Conservation (phyloP, 78 protist genomes). For the Capsaspora owczarzaki region DNA sequence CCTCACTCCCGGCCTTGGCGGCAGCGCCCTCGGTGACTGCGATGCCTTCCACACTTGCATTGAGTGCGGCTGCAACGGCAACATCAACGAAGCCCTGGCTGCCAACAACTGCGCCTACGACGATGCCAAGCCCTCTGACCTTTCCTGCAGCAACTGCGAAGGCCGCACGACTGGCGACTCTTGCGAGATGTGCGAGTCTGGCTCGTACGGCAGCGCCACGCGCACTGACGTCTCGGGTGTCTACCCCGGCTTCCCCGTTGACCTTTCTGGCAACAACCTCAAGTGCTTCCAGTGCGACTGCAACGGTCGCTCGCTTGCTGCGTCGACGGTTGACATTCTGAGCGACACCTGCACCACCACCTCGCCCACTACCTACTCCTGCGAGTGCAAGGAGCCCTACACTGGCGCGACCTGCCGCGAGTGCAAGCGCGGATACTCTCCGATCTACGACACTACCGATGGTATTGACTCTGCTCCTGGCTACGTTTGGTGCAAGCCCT, state of each 20-base stretch:
- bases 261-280: background rate
- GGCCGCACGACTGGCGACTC: slow-evolving; percentile 6
- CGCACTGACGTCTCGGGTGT: background rate
- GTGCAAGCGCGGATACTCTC: background rate
- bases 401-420: background rate
- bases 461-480: background rate
- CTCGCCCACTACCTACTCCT: background rate
- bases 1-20: background rate
- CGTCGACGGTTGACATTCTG: background rate
- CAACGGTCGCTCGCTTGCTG: background rate
- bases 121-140: background rate
- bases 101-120: background rate
- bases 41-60: background rate
- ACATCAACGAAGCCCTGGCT: background rate
- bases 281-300: slow-evolving; percentile 11
- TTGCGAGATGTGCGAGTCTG: background rate
- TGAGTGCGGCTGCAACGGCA: background rate
- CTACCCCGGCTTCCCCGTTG: background rate
- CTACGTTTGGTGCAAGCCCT: background rate
- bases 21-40: too few relatives aligned
- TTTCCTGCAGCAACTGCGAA: background rate
- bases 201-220: background rate
- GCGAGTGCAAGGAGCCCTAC: slow-evolving; percentile 1
- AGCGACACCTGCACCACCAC: background rate
- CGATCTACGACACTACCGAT: background rate